Evolutionary conservation across 225 moss, liverwort and hornwort species (phyloP).

Genomic region (Takakia lepidozioides): DNA sequence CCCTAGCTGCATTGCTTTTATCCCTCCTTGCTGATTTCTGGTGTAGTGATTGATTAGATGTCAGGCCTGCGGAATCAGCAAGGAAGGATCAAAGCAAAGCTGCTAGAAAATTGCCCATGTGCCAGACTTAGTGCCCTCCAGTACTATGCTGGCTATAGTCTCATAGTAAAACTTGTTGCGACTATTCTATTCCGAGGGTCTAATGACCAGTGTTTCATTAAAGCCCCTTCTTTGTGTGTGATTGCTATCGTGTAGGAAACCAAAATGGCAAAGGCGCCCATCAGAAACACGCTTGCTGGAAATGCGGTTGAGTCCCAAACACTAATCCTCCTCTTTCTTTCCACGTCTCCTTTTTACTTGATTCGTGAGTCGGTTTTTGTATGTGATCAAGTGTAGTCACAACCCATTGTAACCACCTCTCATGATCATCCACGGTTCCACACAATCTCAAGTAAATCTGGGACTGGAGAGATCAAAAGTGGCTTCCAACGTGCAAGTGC

Average conservation of each 20-base stretch:
- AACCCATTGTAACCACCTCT: too few species aligned
- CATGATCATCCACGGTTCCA: too few species aligned
- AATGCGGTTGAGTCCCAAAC: slow-evolving; percentile 61
- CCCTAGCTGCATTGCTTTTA: too few species aligned
- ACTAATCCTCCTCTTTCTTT: slow-evolving; percentile 25
- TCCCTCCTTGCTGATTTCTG: not conserved
- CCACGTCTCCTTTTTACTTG: too few species aligned
- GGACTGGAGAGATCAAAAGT: too few species aligned
- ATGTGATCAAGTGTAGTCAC: too few species aligned
- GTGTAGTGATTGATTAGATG: not conserved
- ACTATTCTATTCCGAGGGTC: not conserved
- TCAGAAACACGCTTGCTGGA: slow-evolving; percentile 67
- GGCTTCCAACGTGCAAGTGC: too few species aligned
- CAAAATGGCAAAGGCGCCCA: slow-evolving; percentile 52
- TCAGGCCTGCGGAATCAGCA: not conserved
- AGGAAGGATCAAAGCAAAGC: too few species aligned
- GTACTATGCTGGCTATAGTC: slow-evolving; percentile 1
- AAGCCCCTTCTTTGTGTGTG: slow-evolving; percentile 49
- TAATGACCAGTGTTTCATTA: slow-evolving; percentile 27
- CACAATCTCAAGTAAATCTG: too few species aligned
- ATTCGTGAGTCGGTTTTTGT: too few species aligned
- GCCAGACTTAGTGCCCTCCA: not conserved
- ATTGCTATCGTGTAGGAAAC: slow-evolving; percentile 41
- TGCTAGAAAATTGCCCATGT: too few species aligned
- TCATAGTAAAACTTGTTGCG: not conserved